Evolutionary conservation across 2,329 filamentous ascomycete species (phyloP).

Genomic region (Alternaria arborescens): DNA sequence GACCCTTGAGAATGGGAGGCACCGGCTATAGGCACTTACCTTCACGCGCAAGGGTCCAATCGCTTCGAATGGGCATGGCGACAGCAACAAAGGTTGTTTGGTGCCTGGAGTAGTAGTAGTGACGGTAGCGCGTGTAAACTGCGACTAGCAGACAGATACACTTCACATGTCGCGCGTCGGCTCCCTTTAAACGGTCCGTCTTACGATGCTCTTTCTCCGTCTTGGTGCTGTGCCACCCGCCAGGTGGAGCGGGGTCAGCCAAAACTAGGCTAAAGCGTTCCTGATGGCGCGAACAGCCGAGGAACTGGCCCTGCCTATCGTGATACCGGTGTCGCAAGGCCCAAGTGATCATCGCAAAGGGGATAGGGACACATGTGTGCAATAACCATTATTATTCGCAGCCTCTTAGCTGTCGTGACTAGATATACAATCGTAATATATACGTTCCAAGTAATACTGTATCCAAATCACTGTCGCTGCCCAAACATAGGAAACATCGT

Average conservation of each 20-base stretch:
- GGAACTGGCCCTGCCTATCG: neutral
- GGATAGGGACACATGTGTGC: neutral
- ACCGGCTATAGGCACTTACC: conserved; percentile 32
- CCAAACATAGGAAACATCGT: conserved; percentile 11
- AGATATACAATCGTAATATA: conserved; percentile 5
- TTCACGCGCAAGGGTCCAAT: conserved; percentile 51
- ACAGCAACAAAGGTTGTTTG: neutral
- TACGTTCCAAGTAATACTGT: conserved; percentile 3
- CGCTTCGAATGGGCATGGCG: conserved; percentile 50
- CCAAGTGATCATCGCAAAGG: neutral
- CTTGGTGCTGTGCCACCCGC: conserved; percentile 1
- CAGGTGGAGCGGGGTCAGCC: conserved; percentile 1
- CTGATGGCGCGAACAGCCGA: conserved; percentile 3
- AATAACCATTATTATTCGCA: neutral
- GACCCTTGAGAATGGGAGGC: neutral
- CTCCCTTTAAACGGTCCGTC: conserved; percentile 9
- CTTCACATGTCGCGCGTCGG: conserved; percentile 1
- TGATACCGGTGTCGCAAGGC: neutral
- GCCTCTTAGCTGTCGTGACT: neutral
- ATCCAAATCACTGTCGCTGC: neutral
- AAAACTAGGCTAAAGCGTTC: conserved; percentile 6
- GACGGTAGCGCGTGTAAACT: neutral
- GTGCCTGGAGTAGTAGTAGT: neutral
- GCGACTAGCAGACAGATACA: neutral
- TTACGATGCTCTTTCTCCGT: neutral